phyloP scores from a whole-genome alignment of 345 rosid genomes.

The Rhodamnia argentea region DNA sequence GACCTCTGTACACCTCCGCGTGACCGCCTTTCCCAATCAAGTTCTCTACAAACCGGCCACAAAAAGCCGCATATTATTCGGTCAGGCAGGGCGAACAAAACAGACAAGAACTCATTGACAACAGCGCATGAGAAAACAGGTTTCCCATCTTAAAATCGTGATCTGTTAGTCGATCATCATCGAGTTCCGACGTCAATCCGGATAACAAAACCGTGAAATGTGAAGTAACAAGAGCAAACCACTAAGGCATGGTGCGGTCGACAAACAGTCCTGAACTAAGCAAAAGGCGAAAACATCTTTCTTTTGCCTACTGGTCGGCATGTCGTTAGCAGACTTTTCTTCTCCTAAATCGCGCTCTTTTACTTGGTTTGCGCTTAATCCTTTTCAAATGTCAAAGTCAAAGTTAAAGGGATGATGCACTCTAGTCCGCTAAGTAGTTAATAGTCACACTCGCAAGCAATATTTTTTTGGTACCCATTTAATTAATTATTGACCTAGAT shows the following conservation, averaged over 20 bases:
- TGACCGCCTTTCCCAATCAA: conserved; percentile 87
- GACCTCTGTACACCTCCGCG: conserved; percentile 83
- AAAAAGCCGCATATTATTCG: not conserved
- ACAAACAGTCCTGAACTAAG: not conserved
- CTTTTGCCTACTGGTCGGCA: not conserved
- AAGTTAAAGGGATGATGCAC: not conserved
- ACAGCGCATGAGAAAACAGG: not conserved
- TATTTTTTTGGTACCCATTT: not conserved
- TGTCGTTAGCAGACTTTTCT: not conserved
- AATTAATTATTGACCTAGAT: not conserved
- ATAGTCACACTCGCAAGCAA: not conserved
- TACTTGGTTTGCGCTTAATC: not conserved
- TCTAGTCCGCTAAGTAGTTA: not conserved
- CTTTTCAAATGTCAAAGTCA: not conserved
- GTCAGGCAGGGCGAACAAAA: not conserved
- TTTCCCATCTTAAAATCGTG: not conserved
- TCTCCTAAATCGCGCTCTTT: not conserved
- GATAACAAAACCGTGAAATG: not conserved
- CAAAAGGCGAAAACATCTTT: not conserved
- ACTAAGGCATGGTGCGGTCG: not conserved
- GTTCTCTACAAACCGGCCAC: conserved; percentile 30
- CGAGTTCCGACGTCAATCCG: not conserved
- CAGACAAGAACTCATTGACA: not conserved
- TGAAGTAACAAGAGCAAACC: not conserved
- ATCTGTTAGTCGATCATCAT: not conserved